Evolutionary conservation across 495 filamentous ascomycete genomes (phyloP), one percentile per base, ranked within the genome.

Genomic region (Pyrenula aspistea): DNA sequence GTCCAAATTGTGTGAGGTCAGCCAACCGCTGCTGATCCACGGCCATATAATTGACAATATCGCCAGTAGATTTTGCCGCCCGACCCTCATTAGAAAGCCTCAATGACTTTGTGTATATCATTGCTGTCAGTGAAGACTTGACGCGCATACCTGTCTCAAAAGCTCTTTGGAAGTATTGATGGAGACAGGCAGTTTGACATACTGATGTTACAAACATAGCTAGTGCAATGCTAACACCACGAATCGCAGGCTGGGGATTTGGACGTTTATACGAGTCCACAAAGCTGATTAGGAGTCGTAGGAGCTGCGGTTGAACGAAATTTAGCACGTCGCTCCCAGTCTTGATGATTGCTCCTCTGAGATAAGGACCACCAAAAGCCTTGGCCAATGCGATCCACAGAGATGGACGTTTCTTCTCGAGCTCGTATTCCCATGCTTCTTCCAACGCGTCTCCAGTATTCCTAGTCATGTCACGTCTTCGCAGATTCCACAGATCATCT

Each of bases 31-130:
- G 93, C 50, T 91, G 91, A 68, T 99, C 94, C 21, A 97, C 91
- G 22, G 94, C 93, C 89, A 97, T 97, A 67, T 94, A 89, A 62
- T 97, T 99, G 61, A 99, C 94, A 69, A 97, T 96, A 68, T 99
- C 94, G 52, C 94, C 94, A 1, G 94, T 97, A 2, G 90, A 89
- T 71, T 97, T 96, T 22, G 82, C 64, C n/a, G 87, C 78, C 49
- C 92, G 80, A 15, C 92, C 94, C 71, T 99, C 94, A 63, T 94
- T 96, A 0, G 91, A 95, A 11, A 99, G 77, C 54, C 80, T 86
- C 65, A 96, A 77, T 1, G 89, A 84, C 71, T 99, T 99, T 49
- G 84, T 78, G 65, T 96, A 99, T 58, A 97, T 96, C 55, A 91
- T 80, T 0, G 91, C 86, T 10, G 89, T 94, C 62, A 99, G 66